phyloP scores from a whole-genome alignment of 306 rosid species.

The Gillenia trifoliata region DNA sequence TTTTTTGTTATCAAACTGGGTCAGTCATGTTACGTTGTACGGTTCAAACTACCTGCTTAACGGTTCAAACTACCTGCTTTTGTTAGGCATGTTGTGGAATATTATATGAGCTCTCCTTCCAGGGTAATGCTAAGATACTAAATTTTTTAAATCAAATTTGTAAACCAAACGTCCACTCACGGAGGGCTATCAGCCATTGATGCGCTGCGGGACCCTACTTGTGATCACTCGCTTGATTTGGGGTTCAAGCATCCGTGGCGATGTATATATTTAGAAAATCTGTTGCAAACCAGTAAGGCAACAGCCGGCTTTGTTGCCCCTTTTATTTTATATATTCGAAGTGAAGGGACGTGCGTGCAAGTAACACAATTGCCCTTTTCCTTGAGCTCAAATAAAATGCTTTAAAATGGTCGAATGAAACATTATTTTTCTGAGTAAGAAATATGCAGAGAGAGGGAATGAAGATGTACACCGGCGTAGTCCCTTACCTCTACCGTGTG shows the following conservation, averaged over 20 bases:
- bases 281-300: not conserved
- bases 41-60: too few species aligned
- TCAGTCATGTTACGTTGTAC: not conserved
- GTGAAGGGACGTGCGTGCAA: not conserved
- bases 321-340: not conserved
- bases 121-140: too few species aligned
- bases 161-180: too few species aligned
- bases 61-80: not conserved
- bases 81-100: constrained; percentile 14
- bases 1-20: not conserved
- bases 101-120: not conserved
- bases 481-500: not conserved
- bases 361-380: not conserved
- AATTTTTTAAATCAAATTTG: too few species aligned
- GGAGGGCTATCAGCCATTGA: not conserved
- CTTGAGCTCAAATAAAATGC: not conserved
- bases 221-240: not conserved
- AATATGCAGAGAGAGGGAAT: not conserved
- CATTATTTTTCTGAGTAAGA: not conserved
- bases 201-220: not conserved
- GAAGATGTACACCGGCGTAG: not conserved
- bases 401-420: not conserved
- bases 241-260: not conserved
- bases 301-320: not conserved
- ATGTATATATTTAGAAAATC: too few species aligned